Conservation (phyloP, 108 stramenopile species). For the Nannochloropsis salina region DNA sequence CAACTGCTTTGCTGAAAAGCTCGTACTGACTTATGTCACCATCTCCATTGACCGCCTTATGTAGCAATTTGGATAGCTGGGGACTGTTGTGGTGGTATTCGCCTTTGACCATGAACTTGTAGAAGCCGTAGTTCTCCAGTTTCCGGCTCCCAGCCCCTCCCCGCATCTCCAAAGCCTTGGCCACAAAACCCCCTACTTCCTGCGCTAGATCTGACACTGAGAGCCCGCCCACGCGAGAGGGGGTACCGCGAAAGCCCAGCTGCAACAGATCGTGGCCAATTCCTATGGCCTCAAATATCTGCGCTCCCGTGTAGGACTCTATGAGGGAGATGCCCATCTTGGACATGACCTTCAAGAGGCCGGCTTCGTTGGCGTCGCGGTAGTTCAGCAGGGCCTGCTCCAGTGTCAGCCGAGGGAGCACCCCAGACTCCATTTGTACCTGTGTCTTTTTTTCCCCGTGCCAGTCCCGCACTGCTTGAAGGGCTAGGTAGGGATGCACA, state of each 20-base stretch:
- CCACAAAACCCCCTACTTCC: slow-evolving; percentile 39
- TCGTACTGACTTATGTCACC: slow-evolving; percentile 38
- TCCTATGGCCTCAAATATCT: slow-evolving; percentile 53
- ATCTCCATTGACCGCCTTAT: slow-evolving; percentile 42
- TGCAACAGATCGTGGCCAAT: slow-evolving; percentile 36
- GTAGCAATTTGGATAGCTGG: slow-evolving; percentile 30
- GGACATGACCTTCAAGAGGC: slow-evolving; percentile 48
- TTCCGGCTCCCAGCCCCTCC: slow-evolving; percentile 37
- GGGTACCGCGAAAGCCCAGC: slow-evolving; percentile 42
- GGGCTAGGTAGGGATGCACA: slow-evolving; percentile 47
- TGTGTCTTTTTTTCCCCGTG: slow-evolving; percentile 32
- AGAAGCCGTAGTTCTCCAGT: slow-evolving; percentile 51
- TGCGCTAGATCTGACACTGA: slow-evolving; percentile 34
- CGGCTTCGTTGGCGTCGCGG: slow-evolving; percentile 42
- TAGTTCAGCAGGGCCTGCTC: slow-evolving; percentile 45
- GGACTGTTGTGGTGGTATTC: slow-evolving; percentile 55
- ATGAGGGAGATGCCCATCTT: slow-evolving; percentile 54
- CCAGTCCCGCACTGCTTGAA: slow-evolving; percentile 42
- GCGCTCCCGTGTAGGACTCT: slow-evolving; percentile 45
- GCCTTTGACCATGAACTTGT: slow-evolving; percentile 38
- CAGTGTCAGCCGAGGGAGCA: slow-evolving; percentile 26
- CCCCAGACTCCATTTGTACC: slow-evolving; percentile 32
- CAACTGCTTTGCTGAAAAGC: slow-evolving; percentile 38
- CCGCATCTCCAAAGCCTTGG: slow-evolving; percentile 13
- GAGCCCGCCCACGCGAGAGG: slow-evolving; percentile 45